phyloP scores from a whole-genome alignment of 2,329 filamentous ascomycete species.

The Septoria petroselini region DNA sequence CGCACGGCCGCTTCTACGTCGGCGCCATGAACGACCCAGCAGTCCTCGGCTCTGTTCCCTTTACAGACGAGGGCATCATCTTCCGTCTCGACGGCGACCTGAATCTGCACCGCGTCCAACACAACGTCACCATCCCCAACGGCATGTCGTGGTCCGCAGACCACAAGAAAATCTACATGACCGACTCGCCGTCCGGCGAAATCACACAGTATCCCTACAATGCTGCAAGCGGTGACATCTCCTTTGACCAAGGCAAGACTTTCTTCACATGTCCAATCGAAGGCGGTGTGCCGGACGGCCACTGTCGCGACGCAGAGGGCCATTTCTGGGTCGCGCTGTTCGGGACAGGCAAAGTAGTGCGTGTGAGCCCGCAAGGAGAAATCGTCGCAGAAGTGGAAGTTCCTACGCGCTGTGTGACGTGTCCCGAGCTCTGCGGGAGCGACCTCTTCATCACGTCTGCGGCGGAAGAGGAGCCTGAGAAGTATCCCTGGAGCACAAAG shows the following conservation, averaged over 20 bases:
- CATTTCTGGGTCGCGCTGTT: slow-evolving; percentile 87
- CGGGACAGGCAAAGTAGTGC: slow-evolving; percentile 70
- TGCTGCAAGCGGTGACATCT: slow-evolving; percentile 58
- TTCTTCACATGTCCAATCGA: slow-evolving; percentile 69
- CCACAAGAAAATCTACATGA: slow-evolving; percentile 74
- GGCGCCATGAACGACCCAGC: slow-evolving; percentile 82
- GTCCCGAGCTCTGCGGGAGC: slow-evolving; percentile 72
- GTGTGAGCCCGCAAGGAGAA: slow-evolving; percentile 66
- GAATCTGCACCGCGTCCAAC: slow-evolving; percentile 57
- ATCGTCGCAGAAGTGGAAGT: slow-evolving; percentile 71
- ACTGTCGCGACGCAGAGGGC: slow-evolving; percentile 78
- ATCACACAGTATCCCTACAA: slow-evolving; percentile 76
- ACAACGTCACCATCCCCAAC: slow-evolving; percentile 71
- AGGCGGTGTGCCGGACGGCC: slow-evolving; percentile 71
- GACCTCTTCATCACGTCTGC: slow-evolving; percentile 78
- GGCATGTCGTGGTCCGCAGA: slow-evolving; percentile 76
- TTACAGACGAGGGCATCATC: slow-evolving; percentile 55
- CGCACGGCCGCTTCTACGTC: slow-evolving; percentile 75
- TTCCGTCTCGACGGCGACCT: slow-evolving; percentile 67
- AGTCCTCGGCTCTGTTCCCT: slow-evolving; percentile 26
- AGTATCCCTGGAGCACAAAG: slow-evolving; percentile 59
- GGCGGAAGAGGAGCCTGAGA: slow-evolving; percentile 63
- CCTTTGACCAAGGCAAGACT: slow-evolving; percentile 60
- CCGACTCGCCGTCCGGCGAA: slow-evolving; percentile 68
- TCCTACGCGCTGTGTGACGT: slow-evolving; percentile 77